Conservation (phyloP, 345 rosid species). For the Aquilaria malaccensis region DNA sequence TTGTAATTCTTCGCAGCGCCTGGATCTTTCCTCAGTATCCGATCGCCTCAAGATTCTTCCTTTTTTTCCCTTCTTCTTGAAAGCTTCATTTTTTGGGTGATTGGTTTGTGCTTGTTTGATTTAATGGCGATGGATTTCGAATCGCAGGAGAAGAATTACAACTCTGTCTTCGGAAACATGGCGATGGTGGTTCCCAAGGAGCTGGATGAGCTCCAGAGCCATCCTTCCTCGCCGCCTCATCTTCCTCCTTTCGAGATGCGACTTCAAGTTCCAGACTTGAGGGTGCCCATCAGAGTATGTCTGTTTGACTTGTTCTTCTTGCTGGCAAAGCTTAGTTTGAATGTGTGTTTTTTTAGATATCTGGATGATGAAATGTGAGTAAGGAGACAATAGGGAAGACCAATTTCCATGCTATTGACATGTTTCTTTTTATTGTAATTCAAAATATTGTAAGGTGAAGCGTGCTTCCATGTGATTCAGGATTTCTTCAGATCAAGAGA, state of each 20-base stretch:
- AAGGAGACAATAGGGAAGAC: too few species aligned
- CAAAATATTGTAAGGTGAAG: neutral
- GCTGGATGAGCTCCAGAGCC: conserved; percentile 39
- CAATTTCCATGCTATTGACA: too few species aligned
- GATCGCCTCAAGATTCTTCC: neutral
- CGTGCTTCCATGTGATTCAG: conserved; percentile 34
- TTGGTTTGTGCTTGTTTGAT: neutral
- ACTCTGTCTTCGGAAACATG: conserved; percentile 31
- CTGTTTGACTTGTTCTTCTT: neutral
- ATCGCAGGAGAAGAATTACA: conserved; percentile 40
- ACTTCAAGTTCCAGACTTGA: conserved; percentile 56
- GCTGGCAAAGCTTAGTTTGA: neutral
- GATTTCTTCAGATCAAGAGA: conserved; percentile 61
- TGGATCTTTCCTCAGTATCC: neutral
- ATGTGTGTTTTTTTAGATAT: neutral
- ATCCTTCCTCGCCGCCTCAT: conserved; percentile 16
- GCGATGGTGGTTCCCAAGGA: conserved; percentile 65
- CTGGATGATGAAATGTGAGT: neutral
- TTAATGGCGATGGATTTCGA: conserved; percentile 28
- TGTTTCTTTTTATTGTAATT: too few species aligned
- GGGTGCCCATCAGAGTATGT: conserved; percentile 40
- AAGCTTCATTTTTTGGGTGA: neutral
- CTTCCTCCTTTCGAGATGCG: conserved; percentile 43
- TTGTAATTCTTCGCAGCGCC: neutral
- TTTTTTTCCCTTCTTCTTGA: neutral